Evolutionary conservation across 2,329 filamentous ascomycete genomes (phyloP).

Genomic region (Cadophora luteo-olivacea): DNA sequence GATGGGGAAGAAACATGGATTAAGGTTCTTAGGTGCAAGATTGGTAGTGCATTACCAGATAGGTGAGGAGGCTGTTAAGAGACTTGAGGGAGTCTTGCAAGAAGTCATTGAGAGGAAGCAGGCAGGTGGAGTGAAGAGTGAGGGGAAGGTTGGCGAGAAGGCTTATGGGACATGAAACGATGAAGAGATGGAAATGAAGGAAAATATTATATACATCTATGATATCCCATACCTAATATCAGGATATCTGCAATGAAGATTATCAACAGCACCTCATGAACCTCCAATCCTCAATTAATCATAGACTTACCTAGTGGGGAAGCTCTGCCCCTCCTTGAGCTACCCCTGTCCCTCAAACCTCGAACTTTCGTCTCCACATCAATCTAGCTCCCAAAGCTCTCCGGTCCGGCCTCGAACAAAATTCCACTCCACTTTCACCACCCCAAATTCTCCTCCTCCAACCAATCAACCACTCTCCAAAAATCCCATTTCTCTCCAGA

Average conservation of each 20-base stretch:
- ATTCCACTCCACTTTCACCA: not conserved
- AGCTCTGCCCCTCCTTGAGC: not conserved
- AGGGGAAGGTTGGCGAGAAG: conserved; percentile 39
- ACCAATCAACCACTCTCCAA: not conserved
- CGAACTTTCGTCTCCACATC: not conserved
- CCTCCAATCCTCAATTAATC: not conserved
- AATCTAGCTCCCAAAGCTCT: not conserved
- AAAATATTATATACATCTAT: not conserved
- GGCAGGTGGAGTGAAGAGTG: conserved; percentile 22
- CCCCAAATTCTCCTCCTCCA: not conserved
- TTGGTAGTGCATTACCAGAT: conserved; percentile 76
- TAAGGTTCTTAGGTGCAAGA: conserved; percentile 62
- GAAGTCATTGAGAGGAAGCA: conserved; percentile 35
- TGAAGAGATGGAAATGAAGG: not conserved
- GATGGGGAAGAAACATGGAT: conserved; percentile 61
- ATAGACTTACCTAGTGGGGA: too few species aligned
- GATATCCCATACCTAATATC: not conserved
- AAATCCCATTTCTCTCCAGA: not conserved
- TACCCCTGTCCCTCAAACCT: not conserved
- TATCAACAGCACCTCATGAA: not conserved
- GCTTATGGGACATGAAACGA: conserved; percentile 40
- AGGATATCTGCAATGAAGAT: not conserved
- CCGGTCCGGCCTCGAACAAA: not conserved
- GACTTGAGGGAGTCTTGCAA: conserved; percentile 55
- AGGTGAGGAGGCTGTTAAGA: conserved; percentile 61